These are phyloP conservation scores for Calonectria hongkongensis DNA, from an alignment of 2,329 filamentous ascomycete genomes.

Conservation along the genomic window DNA sequence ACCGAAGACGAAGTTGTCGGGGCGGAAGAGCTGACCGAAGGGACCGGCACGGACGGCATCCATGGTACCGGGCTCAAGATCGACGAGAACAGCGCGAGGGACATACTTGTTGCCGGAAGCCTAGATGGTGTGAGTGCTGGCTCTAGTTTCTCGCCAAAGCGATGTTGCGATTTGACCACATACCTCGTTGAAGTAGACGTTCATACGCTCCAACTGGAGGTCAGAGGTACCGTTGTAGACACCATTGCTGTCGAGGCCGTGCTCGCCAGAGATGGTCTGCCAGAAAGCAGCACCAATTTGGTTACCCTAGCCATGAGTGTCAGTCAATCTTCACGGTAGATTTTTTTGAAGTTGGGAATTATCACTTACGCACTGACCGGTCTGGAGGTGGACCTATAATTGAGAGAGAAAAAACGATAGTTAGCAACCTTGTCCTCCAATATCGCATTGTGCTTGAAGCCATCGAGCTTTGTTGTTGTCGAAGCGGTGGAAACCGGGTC, in stretches of 20 bases:
- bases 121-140: constrained; percentile 67
- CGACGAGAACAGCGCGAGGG: constrained; percentile 98
- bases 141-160: constrained; percentile 11
- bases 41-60: constrained; percentile 98
- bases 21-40: constrained; percentile 99
- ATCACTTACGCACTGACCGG: constrained; percentile 94
- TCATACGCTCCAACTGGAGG: constrained; percentile 99
- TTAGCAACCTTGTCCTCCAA: constrained; percentile 69
- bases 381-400: constrained; percentile 98
- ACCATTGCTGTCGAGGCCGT: constrained; percentile 97
- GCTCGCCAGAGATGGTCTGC: constrained; percentile 91
- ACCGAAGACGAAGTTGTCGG: constrained; percentile 99
- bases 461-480: constrained; percentile 43
- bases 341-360: constrained; percentile 15
- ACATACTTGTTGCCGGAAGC: constrained; percentile 99
- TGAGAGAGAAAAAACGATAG: constrained; percentile 65
- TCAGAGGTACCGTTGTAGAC: constrained; percentile 99
- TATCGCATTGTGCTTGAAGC: constrained; percentile 35
- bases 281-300: constrained; percentile 99
- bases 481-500: constrained; percentile 47
- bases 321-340: constrained; percentile 55
- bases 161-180: constrained; percentile 44
- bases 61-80: constrained; percentile 99
- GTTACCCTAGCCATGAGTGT: constrained; percentile 85
- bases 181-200: constrained; percentile 96